Percentiles rank a stretch among this genome's conserved stretches.
phyloP scores from a whole-genome alignment of 345 rosid genomes.

The Heritiera fomes region DNA sequence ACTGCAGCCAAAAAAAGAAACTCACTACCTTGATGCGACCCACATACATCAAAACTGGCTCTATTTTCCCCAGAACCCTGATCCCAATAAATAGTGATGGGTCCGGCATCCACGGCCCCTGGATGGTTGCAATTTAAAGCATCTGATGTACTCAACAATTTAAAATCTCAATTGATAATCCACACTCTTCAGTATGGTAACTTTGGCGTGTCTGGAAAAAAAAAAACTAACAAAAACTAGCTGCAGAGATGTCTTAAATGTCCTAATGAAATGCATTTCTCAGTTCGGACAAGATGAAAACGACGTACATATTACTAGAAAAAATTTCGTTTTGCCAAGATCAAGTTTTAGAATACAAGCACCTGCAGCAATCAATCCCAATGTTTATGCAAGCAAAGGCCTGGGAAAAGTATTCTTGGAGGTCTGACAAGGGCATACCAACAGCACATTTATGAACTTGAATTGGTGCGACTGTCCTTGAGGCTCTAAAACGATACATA shows the following conservation, averaged over 20 bases:
- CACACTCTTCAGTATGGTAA: not conserved
- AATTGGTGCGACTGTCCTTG: slow-evolving; percentile 47
- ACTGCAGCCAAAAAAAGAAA: not conserved
- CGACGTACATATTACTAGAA: not conserved
- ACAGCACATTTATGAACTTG: slow-evolving; percentile 25
- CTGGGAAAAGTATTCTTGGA: not conserved
- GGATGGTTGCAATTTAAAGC: not conserved
- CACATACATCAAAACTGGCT: not conserved
- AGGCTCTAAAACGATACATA: slow-evolving; percentile 33
- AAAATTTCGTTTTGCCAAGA: not conserved
- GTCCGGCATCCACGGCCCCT: not conserved
- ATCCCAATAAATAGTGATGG: not conserved
- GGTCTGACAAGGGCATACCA: not conserved
- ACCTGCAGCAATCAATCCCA: slow-evolving; percentile 5
- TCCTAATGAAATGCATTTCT: not conserved
- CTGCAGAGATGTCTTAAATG: not conserved
- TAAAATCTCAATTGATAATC: not conserved
- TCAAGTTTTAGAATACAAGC: slow-evolving; percentile 2
- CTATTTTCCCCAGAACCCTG: not conserved
- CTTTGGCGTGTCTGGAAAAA: not conserved
- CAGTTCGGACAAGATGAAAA: not conserved
- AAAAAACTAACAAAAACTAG: not conserved
- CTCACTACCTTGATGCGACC: not conserved
- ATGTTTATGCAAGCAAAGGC: not conserved
- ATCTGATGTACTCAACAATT: not conserved